These are phyloP conservation scores for Colletotrichum sp. DNA, from an alignment of 2,329 filamentous ascomycete species.

Conservation along the genomic window DNA sequence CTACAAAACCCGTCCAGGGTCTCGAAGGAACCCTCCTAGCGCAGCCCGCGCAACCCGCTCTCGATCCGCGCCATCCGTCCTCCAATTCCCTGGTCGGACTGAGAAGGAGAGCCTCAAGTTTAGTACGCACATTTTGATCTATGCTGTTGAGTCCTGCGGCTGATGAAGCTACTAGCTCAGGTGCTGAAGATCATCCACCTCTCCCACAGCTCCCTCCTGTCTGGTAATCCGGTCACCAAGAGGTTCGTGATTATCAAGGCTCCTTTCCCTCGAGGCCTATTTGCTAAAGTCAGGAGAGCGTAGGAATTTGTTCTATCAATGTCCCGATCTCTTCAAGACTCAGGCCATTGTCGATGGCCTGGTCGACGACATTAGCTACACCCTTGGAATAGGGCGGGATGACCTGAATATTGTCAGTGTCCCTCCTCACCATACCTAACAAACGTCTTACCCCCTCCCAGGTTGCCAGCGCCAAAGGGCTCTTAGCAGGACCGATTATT, in stretches of 20 bases:
- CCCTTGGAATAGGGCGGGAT: conserved; percentile 67
- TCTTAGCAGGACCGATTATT: conserved; percentile 64
- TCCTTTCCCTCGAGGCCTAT: too few species aligned
- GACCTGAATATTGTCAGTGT: conserved; percentile 71
- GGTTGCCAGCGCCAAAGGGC: conserved; percentile 77
- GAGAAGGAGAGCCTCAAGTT: conserved; percentile 56
- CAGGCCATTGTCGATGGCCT: conserved; percentile 74
- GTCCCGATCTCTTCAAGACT: conserved; percentile 72
- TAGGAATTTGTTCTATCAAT: conserved; percentile 82
- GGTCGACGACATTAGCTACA: conserved; percentile 76
- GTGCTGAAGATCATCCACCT: conserved; percentile 64
- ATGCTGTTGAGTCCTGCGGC: background rate
- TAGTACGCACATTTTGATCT: conserved; percentile 38
- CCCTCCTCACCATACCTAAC: background rate
- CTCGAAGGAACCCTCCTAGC: background rate
- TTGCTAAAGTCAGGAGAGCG: background rate
- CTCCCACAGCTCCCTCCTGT: conserved; percentile 62
- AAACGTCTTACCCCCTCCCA: conserved; percentile 31
- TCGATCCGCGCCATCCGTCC: background rate
- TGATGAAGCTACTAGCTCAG: conserved; percentile 45
- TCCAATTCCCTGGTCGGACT: conserved; percentile 54
- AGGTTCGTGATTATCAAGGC: conserved; percentile 46
- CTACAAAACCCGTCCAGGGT: conserved; percentile 39
- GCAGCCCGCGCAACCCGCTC: background rate
- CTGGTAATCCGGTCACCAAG: conserved; percentile 63